Conservation (phyloP, 768 basidiomycete species). For the Neoboletus subvelutipes region DNA sequence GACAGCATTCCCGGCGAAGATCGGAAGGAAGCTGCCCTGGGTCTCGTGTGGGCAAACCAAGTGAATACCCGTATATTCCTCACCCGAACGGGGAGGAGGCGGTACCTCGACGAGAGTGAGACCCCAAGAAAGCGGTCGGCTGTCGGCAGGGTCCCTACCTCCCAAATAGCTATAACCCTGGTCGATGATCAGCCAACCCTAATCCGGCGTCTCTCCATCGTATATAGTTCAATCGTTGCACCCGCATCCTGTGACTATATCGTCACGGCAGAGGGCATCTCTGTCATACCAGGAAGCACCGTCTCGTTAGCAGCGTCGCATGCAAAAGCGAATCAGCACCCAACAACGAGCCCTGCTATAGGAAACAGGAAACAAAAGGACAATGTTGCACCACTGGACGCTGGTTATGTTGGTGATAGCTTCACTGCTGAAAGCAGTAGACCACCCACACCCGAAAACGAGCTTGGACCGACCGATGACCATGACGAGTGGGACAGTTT, state of each 20-base stretch:
- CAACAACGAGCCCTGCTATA: constrained; percentile 11
- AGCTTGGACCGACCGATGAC: constrained; percentile 17
- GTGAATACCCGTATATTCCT: constrained; percentile 85
- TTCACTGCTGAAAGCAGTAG: constrained; percentile 13
- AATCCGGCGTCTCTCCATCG: constrained; percentile 69
- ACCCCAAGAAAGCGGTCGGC: constrained; percentile 26
- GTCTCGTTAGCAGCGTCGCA: constrained; percentile 6
- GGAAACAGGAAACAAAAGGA: constrained; percentile 3
- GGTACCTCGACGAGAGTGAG: constrained; percentile 46
- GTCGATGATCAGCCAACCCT: constrained; percentile 47
- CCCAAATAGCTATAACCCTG: constrained; percentile 7
- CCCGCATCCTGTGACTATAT: constrained; percentile 74
- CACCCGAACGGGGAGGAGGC: constrained; percentile 68
- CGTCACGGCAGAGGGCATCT: constrained; percentile 61
- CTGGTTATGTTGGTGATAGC: constrained; percentile 33
- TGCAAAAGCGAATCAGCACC: not conserved
- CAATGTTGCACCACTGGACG: constrained; percentile 38
- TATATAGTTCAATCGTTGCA: constrained; percentile 68
- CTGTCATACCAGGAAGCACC: constrained; percentile 28
- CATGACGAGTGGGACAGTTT: constrained; percentile 51
- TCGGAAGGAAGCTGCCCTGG: constrained; percentile 78
- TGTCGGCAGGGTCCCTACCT: constrained; percentile 4
- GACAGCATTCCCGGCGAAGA: constrained; percentile 56
- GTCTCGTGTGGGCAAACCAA: constrained; percentile 93
- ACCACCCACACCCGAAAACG: constrained; percentile 25